Base-by-base conservation (phyloP, 768 basidiomycete species). In the Pisolithus albus region DNA sequence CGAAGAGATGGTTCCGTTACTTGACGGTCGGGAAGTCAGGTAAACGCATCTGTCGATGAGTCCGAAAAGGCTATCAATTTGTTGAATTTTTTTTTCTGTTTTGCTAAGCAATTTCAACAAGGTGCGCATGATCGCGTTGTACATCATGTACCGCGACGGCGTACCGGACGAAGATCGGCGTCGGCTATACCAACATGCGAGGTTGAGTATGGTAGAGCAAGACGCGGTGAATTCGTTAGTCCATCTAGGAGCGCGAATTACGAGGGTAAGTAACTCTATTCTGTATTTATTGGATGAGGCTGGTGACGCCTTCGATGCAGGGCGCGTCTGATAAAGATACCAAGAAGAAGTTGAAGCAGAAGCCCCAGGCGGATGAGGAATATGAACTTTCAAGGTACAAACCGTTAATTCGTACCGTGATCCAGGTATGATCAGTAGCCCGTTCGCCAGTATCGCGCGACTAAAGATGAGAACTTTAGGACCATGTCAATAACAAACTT, bases 81-180 rank as follows among this genome's bases (percentile, higher is more conserved):
- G 5, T n/a, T 24, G 24, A 26, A 7, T 26, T 26, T 26, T 26
- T 2, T 26, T 26, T 26, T 26, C 1, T 24, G 2, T 24, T 26
- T 26, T 41, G 40, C 40, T 10, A 62, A 96, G 92, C 47, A 90
- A 89, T 60, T 69, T 75, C 46, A 93, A 92, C 70, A 99, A 99
- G 77, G 92, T 97, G 39, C 88, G 96, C 40, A 87, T 99, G 59
- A 88, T 99, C 52, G 91, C 95, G 16, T 75, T 98, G 26, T 99
- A 98, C 65, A 90, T 98, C 59, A 85, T 95, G 65, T 79, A 84
- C 66, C 84, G 94, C 26, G 96, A 98, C 60, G 96, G 96, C 37
- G 95, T 98, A 18, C 93, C 96, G n/a, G 94, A 97, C 48, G 96
- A 98, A 64, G 96, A 99, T 69, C 84, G 91, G 50, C 82, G 94